Evolutionary conservation across 306 rosid genomes (phyloP).

Genomic region (Argentina anserina): DNA sequence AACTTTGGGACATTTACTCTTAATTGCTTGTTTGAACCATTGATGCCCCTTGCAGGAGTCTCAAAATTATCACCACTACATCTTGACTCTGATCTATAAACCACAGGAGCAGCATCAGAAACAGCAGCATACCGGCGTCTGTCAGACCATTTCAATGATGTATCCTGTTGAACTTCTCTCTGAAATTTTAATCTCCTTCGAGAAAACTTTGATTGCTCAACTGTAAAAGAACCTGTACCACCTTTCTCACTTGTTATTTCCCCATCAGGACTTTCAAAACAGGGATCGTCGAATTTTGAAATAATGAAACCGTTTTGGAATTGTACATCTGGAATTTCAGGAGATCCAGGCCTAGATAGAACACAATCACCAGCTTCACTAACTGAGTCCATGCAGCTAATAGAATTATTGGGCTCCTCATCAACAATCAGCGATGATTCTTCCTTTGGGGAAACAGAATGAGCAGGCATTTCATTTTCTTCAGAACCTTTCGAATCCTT

Average conservation of each 20-base stretch:
- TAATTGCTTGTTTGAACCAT: constrained; percentile 49
- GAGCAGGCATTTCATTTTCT: constrained; percentile 37
- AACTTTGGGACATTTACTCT: constrained; percentile 56
- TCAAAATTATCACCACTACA: constrained; percentile 57
- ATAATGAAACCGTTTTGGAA: constrained; percentile 35
- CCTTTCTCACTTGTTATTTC: constrained; percentile 42
- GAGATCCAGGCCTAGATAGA: constrained; percentile 52
- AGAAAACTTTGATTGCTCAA: constrained; percentile 57
- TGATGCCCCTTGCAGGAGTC: constrained; percentile 46
- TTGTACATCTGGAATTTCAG: constrained; percentile 48
- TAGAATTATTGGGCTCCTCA: constrained; percentile 51
- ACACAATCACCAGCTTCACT: constrained; percentile 50
- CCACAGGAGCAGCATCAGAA: constrained; percentile 50
- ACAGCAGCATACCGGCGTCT: constrained; percentile 49
- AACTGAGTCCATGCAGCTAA: constrained; percentile 42
- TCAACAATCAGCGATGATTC: constrained; percentile 49
- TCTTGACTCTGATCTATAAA: constrained; percentile 54
- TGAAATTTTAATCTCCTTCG: constrained; percentile 50
- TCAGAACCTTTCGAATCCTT: constrained; percentile 52
- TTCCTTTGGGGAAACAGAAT: constrained; percentile 55
- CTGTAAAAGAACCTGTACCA: constrained; percentile 45
- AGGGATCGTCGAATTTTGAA: constrained; percentile 41
- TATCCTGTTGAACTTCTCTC: constrained; percentile 65
- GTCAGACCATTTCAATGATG: constrained; percentile 75
- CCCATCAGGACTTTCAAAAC: constrained; percentile 48